Evolutionary conservation across 1,284 basidiomycete genomes (phyloP), one percentile per base, ranked within the genome.

Genomic region (Melampsora abietis-canadensis): DNA sequence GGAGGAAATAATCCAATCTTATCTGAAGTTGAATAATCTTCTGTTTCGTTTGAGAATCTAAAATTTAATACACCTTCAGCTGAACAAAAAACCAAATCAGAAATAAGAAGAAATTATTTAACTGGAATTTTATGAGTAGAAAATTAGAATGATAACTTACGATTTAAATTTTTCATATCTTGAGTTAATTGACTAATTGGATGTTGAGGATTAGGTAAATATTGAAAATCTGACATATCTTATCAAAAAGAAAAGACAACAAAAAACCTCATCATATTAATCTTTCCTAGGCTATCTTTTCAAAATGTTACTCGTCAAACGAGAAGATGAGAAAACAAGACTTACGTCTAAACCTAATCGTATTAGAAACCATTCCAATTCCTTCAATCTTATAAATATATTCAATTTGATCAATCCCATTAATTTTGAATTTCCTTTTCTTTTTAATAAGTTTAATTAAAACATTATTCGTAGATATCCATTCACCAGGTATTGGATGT

Each of bases 191-290:
- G 83, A 1, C 88, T 83, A 2, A 92, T 83, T 2, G 88, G 87
- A 79, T 94, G 91, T 27, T 87, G 82, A 79, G 85, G 84, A 73
- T 89, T 84, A 0, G 92, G 91, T 73, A 88, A 87, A 82, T 88
- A 95, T 82, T 95, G 92, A 80, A 88, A 95, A 81, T 96, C 93
- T 57, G 89, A 91, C 90, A 95, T 92, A 76, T 88, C 93, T 96
- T 69, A 7, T 34, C 7, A 17, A 63, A 21, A 21, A 17, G 12
- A 21, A 47, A 10, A 47, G 7, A 31, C 2, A 15, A n/a, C 34
- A 14, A 30, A 31, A n/a, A 19, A 6, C 61, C 44, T 47, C n/a
- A 66, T 21, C 27, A 14, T 27, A 34, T 15, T 7, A 1, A 21
- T 47, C 21, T 47, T 0, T 14, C 40, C 14, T 44, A 14, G 12